Percentiles rank a stretch among this genome's conserved stretches.
phyloP scores from a whole-genome alignment of 305 asterid genomes.

The Fraxinus ornus region DNA sequence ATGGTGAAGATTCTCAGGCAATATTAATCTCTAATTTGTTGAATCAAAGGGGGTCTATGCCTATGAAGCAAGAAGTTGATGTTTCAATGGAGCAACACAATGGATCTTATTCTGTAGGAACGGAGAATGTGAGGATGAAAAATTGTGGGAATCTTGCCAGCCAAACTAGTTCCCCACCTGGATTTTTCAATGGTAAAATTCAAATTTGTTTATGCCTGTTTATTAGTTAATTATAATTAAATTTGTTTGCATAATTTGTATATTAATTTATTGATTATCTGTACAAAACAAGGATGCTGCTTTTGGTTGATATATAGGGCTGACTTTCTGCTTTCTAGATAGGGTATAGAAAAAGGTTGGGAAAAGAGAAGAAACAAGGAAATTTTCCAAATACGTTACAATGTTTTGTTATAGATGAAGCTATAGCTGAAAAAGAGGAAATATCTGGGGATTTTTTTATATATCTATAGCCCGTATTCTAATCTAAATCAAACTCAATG shows the following conservation, averaged over 20 bases:
- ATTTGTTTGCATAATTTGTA: not conserved
- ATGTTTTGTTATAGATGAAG: not conserved
- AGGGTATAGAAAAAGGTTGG: conserved; percentile 30
- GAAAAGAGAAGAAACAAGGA: not conserved
- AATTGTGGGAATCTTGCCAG: conserved; percentile 47
- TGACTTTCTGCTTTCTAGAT: conserved; percentile 31
- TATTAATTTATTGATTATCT: not conserved
- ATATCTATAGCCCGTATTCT: no score
- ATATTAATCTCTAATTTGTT: conserved; percentile 52
- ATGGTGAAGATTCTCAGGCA: conserved; percentile 70
- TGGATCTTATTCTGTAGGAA: conserved; percentile 54
- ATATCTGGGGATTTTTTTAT: no score
- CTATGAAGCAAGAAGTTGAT: conserved; percentile 43
- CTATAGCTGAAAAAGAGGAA: not conserved
- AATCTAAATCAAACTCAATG: no score
- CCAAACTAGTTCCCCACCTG: conserved; percentile 93
- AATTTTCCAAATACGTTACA: not conserved
- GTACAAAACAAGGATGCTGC: conserved; percentile 2
- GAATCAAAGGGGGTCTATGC: conserved; percentile 35
- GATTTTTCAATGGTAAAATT: conserved; percentile 64
- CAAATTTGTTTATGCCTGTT: not conserved
- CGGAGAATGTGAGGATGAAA: conserved; percentile 40
- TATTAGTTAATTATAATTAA: not conserved
- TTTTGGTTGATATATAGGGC: conserved; percentile 25
- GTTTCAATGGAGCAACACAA: conserved; percentile 29